Percentiles rank a stretch among this genome's conserved stretches.
phyloP scores from a whole-genome alignment of 208 protist genomes.

The Wallacemonas sp. region DNA sequence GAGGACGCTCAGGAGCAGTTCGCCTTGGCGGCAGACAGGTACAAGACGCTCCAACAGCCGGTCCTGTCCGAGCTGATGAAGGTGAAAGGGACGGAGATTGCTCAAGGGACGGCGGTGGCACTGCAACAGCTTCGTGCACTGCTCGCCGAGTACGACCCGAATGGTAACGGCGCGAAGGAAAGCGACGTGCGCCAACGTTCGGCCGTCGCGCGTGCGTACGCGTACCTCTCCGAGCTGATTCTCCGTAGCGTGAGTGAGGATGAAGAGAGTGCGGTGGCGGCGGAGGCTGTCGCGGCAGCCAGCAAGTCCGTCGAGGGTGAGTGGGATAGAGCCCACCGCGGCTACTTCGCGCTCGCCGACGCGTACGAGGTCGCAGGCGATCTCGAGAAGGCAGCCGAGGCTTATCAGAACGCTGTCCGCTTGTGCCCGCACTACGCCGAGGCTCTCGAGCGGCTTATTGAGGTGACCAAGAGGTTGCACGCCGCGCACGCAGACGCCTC shows the following conservation, averaged over 20 bases:
- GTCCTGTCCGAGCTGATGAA: slow-evolving; percentile 78
- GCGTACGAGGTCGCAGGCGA: slow-evolving; percentile 42
- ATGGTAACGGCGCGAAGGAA: slow-evolving; percentile 13
- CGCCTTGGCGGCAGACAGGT: slow-evolving; percentile 73
- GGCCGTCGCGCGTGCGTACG: slow-evolving; percentile 59
- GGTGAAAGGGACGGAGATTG: slow-evolving; percentile 58
- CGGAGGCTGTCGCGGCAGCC: slow-evolving; percentile 48
- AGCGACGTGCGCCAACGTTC: slow-evolving; percentile 37
- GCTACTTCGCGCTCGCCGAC: slow-evolving; percentile 56
- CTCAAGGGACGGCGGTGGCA: slow-evolving; percentile 49
- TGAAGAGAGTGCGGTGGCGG: slow-evolving; percentile 14
- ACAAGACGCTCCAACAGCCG: slow-evolving; percentile 76
- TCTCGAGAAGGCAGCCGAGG: slow-evolving; percentile 47
- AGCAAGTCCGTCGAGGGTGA: slow-evolving; percentile 36
- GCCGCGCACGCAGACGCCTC: slow-evolving; percentile 12
- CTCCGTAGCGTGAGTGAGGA: slow-evolving; percentile 29
- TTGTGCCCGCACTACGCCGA: slow-evolving; percentile 63
- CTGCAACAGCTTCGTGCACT: slow-evolving; percentile 53
- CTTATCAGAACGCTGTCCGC: slow-evolving; percentile 46
- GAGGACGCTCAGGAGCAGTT: slow-evolving; percentile 87
- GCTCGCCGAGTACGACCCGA: slow-evolving; percentile 41
- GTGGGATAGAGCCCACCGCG: slow-evolving; percentile 77
- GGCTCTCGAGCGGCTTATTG: slow-evolving; percentile 61
- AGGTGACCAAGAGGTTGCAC: slow-evolving; percentile 37
- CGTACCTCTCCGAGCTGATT: slow-evolving; percentile 72